Evolutionary conservation across 805 yeast genomes (phyloP).

Genomic region (Metschnikowia cubensis): DNA sequence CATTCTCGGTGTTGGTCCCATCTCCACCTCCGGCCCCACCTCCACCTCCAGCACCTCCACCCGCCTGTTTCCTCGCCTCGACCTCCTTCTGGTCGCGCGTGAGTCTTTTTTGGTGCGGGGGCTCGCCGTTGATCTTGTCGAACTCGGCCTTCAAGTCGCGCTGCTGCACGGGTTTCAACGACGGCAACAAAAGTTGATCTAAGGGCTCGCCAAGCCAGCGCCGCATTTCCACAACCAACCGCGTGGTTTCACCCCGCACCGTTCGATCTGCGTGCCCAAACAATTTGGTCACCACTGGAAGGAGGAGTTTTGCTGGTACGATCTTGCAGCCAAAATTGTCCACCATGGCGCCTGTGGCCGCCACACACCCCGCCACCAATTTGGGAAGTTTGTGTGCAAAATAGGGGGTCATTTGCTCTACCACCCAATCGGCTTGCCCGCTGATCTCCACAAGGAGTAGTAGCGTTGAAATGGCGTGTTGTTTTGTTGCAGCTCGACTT

Average conservation of each 20-base stretch:
- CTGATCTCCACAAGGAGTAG: slow-evolving; percentile 56
- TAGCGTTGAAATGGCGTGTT: slow-evolving; percentile 59
- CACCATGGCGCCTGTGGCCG: slow-evolving; percentile 54
- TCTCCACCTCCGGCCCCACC: slow-evolving; percentile 10
- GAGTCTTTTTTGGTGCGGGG: slow-evolving; percentile 51
- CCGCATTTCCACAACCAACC: slow-evolving; percentile 63
- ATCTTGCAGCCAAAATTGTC: slow-evolving; percentile 60
- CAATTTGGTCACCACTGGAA: slow-evolving; percentile 59
- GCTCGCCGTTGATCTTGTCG: slow-evolving; percentile 41
- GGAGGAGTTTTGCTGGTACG: slow-evolving; percentile 52
- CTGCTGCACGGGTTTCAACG: slow-evolving; percentile 87
- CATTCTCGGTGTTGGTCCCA: slow-evolving; percentile 16
- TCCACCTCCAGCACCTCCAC: slow-evolving; percentile 7
- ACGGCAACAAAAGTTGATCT: slow-evolving; percentile 56
- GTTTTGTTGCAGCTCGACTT: slow-evolving; percentile 68
- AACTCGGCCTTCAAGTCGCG: slow-evolving; percentile 74
- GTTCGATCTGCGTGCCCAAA: slow-evolving; percentile 83
- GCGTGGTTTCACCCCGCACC: slow-evolving; percentile 76
- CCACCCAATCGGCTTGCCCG: slow-evolving; percentile 58
- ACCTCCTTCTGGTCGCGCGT: slow-evolving; percentile 52
- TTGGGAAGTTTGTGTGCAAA: slow-evolving; percentile 69
- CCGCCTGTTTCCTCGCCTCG: slow-evolving; percentile 22
- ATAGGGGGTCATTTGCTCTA: slow-evolving; percentile 64
- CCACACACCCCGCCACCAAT: slow-evolving; percentile 63
- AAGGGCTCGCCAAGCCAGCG: slow-evolving; percentile 69